Evolutionary conservation across 2,329 filamentous ascomycete species (phyloP), one percentile per base, ranked within the genome.

Genomic region (Meredithiella fracta): DNA sequence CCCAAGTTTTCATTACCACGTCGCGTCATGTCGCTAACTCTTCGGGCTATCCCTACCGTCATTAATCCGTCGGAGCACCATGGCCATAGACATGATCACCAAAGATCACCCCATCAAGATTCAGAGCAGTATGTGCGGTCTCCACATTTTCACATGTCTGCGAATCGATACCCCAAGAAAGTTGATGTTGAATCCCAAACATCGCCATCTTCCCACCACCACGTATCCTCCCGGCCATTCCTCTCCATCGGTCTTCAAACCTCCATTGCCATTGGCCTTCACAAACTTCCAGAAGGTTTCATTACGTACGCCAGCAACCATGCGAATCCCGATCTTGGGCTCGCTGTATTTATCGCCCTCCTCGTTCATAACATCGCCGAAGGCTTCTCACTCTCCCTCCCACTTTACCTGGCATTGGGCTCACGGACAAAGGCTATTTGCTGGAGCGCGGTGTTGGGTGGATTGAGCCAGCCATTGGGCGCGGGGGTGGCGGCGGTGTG

Each of bases 331-430:
- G 74, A 78, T 0, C 79, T 98, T 0, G 92, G 92, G 20, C 81
- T 95, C 68, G 85, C 86, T 54, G 88, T 98, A 55, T 98, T 98
- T 70, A 79, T 97, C 67, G 91, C 92, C 0, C 77, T 98, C 6
- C 95, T 95, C 65, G 91, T 98, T 58, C 92, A 98, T 75, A 98
- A 97, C 70, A 94, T 98, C 64, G 90, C 88, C 26, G 92, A 98
- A 70, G 92, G 92, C 1, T 97, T 97, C 66, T 87, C 90, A 60
- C 85, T 98, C 77, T 88, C 89, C 0, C 72, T 98, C 0, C 92
- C 92, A 0, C 74, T 98, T 0, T 98, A 94, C 68, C 85, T 98
- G 64, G 92, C 92, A 1, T 78, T 96, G 31, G 78, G 83, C 60
- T 91, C 82, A 58, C 83, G 89, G 49, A 72, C 79, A 65, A 84